Base-by-base conservation (phyloP, 2,329 filamentous ascomycete species). In the Talaromyces sp. region DNA sequence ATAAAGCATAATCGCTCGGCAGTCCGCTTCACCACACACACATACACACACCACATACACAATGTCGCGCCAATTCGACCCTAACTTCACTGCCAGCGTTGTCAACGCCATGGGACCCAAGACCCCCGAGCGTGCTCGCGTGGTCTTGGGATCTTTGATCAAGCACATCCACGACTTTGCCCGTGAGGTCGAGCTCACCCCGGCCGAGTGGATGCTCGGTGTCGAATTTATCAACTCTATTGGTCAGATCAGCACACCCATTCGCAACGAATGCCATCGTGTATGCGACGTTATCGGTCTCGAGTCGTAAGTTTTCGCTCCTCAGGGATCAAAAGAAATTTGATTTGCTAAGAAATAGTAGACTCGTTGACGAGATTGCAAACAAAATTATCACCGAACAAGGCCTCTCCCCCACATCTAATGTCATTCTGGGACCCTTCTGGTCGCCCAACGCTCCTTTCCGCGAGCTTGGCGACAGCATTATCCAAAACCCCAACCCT, bases 281-380 rank as follows among this genome's bases (percentile, higher is more conserved):
- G 82, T 93, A 27, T 91, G 83, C 64, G 90, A 93, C 74, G 85
- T 93, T 48, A 82, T 92, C 47, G 90, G 90, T 22, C 82, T 93
- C 24, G 90, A 93, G 73, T 82, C 82, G 73, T 82, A 73, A 72
- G 79, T 73, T 14, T 22, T 14, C 22, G 1, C 5, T 0, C 10
- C 16, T 27, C 47, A 35, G 31, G 11, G 14, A 31, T 35, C 1
- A 10, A 31, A 14, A 50, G n/a, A 31, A 31, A 31, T 6, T 6
- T 31, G 27, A 31, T 31, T 31, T 31, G 31, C 16, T 48, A 56
- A 61, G 9, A 11, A 88, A 81, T 86, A 81, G 9, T 22, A 76
- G 75, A 8, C 85, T 90, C n/a, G 90, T 93, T 57, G 90, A 93
- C 74, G 90, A 93, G 75, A 93, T 94, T 72, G 89, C 89, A 68